Percentiles rank a stretch among this genome's conserved stretches.
Conservation (phyloP, 1,284 basidiomycete species). For the Fomitopsis betulina region DNA sequence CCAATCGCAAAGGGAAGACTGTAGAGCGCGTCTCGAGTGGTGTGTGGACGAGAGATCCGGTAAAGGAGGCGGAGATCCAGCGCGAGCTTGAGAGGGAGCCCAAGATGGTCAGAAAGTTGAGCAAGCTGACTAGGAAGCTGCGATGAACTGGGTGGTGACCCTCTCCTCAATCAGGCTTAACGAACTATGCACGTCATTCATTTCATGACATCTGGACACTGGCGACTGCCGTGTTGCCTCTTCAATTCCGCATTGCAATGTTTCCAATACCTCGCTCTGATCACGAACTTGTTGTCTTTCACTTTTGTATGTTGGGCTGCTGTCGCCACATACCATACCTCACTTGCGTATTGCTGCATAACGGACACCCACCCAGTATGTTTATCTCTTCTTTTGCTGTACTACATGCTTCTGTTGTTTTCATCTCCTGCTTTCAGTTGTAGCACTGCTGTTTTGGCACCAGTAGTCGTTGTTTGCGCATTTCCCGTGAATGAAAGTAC, state of each 20-base stretch:
- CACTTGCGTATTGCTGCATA: neutral
- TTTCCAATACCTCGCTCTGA: neutral
- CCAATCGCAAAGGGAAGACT: slow-evolving; percentile 1
- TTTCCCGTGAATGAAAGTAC: too few species aligned
- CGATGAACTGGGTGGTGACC: neutral
- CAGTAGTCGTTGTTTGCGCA: too few species aligned
- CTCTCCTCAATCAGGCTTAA: neutral
- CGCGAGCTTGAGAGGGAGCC: slow-evolving; percentile 11
- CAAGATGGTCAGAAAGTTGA: slow-evolving; percentile 24
- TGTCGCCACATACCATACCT: neutral
- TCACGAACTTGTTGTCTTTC: neutral
- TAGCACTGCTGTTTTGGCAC: neutral
- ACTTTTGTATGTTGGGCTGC: neutral
- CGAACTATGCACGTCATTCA: neutral
- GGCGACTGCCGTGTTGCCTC: neutral
- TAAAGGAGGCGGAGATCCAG: slow-evolving; percentile 19
- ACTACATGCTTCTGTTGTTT: neutral
- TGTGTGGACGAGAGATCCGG: slow-evolving; percentile 14
- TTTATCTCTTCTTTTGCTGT: neutral
- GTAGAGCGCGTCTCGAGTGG: slow-evolving; percentile 21
- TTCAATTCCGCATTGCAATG: neutral
- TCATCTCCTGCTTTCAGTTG: neutral
- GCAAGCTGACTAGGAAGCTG: slow-evolving; percentile 19
- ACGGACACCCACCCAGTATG: neutral
- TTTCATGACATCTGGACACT: neutral